These are phyloP conservation scores for Alopecurus myosuroides DNA, from an alignment of 176 grass and related monocot genomes.

Conservation along the genomic window DNA sequence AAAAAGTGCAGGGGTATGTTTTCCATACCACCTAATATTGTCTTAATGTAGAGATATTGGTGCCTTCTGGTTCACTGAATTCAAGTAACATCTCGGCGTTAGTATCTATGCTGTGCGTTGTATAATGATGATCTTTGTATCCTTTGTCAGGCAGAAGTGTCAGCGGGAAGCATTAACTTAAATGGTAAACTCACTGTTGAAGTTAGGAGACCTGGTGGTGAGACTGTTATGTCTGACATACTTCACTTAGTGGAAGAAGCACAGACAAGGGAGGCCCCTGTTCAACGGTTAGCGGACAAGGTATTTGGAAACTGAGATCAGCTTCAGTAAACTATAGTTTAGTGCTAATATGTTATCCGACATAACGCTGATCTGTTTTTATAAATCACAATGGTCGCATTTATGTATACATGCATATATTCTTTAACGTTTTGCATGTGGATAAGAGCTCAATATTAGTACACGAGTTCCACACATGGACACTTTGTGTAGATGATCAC, in stretches of 20 bases:
- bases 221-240: constrained; percentile 97
- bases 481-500: not conserved
- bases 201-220: constrained; percentile 84
- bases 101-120: not conserved
- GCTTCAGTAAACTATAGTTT: not conserved
- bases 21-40: constrained; percentile 1
- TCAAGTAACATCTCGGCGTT: not conserved
- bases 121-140: constrained; percentile 20
- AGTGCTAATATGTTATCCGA: not conserved
- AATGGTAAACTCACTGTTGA: constrained; percentile 89
- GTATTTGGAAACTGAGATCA: constrained; percentile 30
- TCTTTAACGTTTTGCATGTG: not conserved
- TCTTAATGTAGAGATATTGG: constrained; percentile 22
- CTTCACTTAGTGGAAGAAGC: constrained; percentile 92
- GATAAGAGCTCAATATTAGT: not conserved
- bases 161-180: constrained; percentile 94
- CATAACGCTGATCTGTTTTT: not conserved
- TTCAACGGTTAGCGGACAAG: constrained; percentile 96
- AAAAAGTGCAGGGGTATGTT: constrained; percentile 84
- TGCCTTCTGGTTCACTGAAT: constrained; percentile 12
- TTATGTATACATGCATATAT: not conserved
- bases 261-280: constrained; percentile 84
- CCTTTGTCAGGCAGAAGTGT: constrained; percentile 73
- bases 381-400: not conserved
- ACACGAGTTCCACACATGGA: not conserved